phyloP scores from a whole-genome alignment of 2,329 filamentous ascomycete species.

The Tolypocladium ophioglossoides region DNA sequence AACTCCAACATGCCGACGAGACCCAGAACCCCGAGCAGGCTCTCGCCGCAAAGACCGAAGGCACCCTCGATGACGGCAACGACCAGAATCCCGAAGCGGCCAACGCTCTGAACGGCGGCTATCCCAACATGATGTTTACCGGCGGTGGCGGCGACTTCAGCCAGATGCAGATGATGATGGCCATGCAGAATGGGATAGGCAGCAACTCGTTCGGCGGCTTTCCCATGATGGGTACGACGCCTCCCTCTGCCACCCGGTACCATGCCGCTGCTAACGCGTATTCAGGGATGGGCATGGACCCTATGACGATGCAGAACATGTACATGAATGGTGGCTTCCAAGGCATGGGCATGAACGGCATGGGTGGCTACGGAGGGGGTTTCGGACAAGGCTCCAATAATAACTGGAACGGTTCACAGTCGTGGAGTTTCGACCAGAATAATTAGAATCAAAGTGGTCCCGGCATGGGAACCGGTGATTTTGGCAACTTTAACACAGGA shows the following conservation, averaged over 20 bases:
- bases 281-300: constrained; percentile 78
- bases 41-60: constrained; percentile 7
- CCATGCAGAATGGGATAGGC: constrained; percentile 60
- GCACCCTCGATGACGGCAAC: constrained; percentile 11
- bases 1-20: not conserved
- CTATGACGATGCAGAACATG: constrained; percentile 63
- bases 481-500: constrained; percentile 68
- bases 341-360: constrained; percentile 68
- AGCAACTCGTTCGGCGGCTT: constrained; percentile 45
- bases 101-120: constrained; percentile 33
- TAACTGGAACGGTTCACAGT: constrained; percentile 72
- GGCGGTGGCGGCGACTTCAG: constrained; percentile 57
- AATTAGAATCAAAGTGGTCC: constrained; percentile 82
- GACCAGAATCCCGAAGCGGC: constrained; percentile 22
- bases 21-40: not conserved
- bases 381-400: constrained; percentile 55
- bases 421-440: constrained; percentile 79
- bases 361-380: constrained; percentile 64
- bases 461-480: constrained; percentile 72
- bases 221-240: constrained; percentile 68
- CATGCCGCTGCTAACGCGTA: constrained; percentile 42
- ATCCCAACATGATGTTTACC: constrained; percentile 48
- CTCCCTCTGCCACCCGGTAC: not conserved
- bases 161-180: constrained; percentile 74
- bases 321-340: constrained; percentile 72